These are phyloP conservation scores for Backusella australiensis DNA, from an alignment of 192 early-diverging fungal genomes.

Conservation along the genomic window DNA sequence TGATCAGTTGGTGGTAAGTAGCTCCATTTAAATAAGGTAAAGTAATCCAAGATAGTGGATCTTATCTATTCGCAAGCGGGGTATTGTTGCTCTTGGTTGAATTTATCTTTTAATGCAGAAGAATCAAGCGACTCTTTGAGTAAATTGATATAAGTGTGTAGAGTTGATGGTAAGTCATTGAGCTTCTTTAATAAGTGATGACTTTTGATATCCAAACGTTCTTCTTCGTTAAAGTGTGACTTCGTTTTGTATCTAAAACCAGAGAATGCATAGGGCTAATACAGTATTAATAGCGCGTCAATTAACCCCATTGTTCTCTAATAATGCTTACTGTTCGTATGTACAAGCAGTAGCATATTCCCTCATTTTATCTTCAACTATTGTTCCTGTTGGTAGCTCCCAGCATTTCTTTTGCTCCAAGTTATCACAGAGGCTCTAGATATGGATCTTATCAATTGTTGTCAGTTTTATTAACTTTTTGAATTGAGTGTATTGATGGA, in stretches of 20 bases:
- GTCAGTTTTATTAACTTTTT: no score
- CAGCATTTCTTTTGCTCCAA: no score
- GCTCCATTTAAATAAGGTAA: neutral
- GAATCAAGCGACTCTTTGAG: no score
- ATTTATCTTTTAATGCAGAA: neutral
- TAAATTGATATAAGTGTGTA: neutral
- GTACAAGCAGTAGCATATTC: neutral
- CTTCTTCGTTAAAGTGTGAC: neutral
- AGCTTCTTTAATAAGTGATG: neutral
- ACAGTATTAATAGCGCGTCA: neutral
- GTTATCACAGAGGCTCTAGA: no score
- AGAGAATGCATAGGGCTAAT: neutral
- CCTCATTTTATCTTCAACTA: no score
- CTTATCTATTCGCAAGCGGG: constrained; percentile 8
- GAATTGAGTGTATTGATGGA: no score
- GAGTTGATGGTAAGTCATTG: neutral
- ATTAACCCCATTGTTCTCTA: neutral
- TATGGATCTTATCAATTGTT: no score
- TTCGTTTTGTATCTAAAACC: neutral
- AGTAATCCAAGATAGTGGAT: neutral
- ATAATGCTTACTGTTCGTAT: neutral
- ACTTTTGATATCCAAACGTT: neutral
- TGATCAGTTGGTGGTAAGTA: constrained; percentile 9
- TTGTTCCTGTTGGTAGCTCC: no score
- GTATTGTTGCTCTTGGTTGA: neutral